A percentile compares a stretch with the other conserved stretches of the same genome.
phyloP scores from a whole-genome alignment of 2,329 filamentous ascomycete genomes.

The Moelleriella libera region DNA sequence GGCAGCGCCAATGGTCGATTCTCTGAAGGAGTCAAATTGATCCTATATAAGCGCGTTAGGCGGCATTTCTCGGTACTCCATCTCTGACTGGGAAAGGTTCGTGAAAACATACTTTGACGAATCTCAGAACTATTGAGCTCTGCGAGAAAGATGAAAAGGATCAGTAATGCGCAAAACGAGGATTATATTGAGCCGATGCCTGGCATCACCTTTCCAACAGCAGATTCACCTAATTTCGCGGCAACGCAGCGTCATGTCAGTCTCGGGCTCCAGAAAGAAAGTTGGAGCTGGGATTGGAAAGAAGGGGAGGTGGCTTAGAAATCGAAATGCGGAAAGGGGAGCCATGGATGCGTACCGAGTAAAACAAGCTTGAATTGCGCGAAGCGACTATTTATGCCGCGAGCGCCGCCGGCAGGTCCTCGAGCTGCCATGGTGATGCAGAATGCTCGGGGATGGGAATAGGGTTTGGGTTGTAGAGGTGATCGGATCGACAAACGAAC shows the following conservation, averaged over 20 bases:
- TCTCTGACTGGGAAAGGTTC: neutral
- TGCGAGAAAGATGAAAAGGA: slow-evolving; percentile 20
- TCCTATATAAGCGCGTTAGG: slow-evolving; percentile 43
- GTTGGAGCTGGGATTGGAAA: no score
- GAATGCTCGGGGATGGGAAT: neutral
- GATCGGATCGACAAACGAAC: neutral
- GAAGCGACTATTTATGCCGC: slow-evolving; percentile 67
- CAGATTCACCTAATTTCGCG: slow-evolving; percentile 69
- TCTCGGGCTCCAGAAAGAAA: neutral
- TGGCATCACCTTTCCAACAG: slow-evolving; percentile 77
- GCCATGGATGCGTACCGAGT: slow-evolving; percentile 52
- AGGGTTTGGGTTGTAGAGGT: neutral
- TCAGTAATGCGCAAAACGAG: slow-evolving; percentile 8
- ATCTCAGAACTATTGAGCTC: slow-evolving; percentile 95
- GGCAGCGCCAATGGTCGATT: slow-evolving; percentile 95
- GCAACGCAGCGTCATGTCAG: slow-evolving; percentile 4
- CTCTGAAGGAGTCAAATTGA: slow-evolving; percentile 95
- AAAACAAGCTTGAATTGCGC: slow-evolving; percentile 98
- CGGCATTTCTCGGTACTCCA: neutral
- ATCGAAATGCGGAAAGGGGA: no score
- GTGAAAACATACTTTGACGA: slow-evolving; percentile 71
- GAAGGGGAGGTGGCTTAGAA: no score
- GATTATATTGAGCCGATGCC: slow-evolving; percentile 1
- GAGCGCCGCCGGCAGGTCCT: slow-evolving; percentile 48
- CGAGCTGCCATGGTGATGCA: slow-evolving; percentile 62